Conservation (phyloP, 2,329 filamentous ascomycete species). For the Apiospora phragmitis region DNA sequence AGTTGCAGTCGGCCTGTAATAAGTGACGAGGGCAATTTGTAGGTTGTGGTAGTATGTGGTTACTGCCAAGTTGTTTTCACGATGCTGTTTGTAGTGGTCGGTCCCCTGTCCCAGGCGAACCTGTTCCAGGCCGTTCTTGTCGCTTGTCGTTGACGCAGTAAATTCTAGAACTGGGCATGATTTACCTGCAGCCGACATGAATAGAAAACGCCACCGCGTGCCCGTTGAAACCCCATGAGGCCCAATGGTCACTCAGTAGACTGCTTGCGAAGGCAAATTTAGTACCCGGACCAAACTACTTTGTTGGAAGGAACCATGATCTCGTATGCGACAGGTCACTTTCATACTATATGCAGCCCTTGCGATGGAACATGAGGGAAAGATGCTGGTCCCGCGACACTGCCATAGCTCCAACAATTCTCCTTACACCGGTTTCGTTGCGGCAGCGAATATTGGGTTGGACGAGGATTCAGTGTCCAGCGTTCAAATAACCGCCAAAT, state of each 20-base stretch:
- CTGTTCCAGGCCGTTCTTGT: neutral
- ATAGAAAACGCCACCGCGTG: neutral
- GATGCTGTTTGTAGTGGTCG: neutral
- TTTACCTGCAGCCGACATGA: neutral
- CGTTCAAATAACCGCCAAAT: neutral
- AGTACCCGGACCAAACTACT: neutral
- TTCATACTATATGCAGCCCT: neutral
- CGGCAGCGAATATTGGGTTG: neutral
- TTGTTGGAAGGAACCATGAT: neutral
- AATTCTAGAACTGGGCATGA: neutral
- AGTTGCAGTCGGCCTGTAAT: neutral
- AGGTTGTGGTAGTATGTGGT: neutral
- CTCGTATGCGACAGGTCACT: neutral
- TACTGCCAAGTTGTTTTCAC: neutral
- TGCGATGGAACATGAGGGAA: neutral
- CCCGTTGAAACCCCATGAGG: neutral
- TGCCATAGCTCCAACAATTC: neutral
- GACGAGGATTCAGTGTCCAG: neutral
- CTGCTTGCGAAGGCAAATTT: neutral
- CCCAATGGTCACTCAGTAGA: neutral
- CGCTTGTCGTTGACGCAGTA: neutral
- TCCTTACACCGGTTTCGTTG: neutral
- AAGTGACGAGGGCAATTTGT: neutral
- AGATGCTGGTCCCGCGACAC: neutral
- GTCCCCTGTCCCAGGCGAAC: neutral